phyloP scores from a whole-genome alignment of 805 yeast genomes.

The Kazachstania africana region DNA sequence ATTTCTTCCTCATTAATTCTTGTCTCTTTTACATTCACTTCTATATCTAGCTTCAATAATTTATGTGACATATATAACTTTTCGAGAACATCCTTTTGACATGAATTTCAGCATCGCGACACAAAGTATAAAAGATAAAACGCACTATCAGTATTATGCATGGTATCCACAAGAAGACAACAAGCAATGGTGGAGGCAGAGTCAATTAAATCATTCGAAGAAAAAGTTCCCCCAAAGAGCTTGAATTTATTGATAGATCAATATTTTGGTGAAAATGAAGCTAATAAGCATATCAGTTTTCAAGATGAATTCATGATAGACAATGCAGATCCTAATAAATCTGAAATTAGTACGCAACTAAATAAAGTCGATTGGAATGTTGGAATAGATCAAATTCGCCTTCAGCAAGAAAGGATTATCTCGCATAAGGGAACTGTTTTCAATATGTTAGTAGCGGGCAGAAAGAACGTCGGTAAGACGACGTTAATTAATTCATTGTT shows the following conservation, averaged over 20 bases:
- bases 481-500: conserved; percentile 74
- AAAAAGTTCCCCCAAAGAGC: conserved; percentile 1
- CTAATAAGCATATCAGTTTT: too few species aligned
- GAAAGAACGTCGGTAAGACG: conserved; percentile 74
- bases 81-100: too few species aligned
- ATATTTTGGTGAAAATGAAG: not conserved
- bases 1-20: conserved; percentile 20
- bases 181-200: too few species aligned
- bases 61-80: too few species aligned
- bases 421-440: conserved; percentile 56
- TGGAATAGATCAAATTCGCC: conserved; percentile 22
- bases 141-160: too few species aligned
- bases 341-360: not conserved
- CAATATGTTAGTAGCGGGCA: conserved; percentile 79
- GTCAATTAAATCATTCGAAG: not conserved
- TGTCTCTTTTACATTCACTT: not conserved
- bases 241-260: not conserved
- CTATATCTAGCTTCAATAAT: not conserved
- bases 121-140: too few species aligned
- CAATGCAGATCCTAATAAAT: too few species aligned
- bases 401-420: conserved; percentile 20
- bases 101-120: too few species aligned
- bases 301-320: too few species aligned
- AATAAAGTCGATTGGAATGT: conserved; percentile 2
- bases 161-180: too few species aligned